Base-by-base conservation (phyloP, 139 green algal genomes). In the Coelastrella sp. region DNA sequence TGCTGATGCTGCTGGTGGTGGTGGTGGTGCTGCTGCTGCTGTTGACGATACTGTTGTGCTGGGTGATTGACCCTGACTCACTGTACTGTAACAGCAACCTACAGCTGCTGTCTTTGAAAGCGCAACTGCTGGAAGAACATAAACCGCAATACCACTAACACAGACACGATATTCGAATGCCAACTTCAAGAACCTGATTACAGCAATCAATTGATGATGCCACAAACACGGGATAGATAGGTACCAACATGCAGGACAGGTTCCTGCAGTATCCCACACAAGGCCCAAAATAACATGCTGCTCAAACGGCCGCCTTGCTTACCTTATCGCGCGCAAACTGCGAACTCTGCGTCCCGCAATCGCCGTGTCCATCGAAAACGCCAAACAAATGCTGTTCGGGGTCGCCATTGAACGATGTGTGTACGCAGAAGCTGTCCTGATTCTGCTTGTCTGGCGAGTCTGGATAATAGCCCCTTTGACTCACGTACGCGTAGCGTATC, bases 311-410 rank as follows among this genome's bases (percentile, higher is more conserved):
- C 32, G 32, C 32, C 3, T 71, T 47, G 14, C 89, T 14, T 77
- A 97, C 95, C 95, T 95, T 97, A 47, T 98, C 96, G 7, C 92
- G 94, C 56, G 95, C 95, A 94, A 98, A 98, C 66, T 96, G 92
- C 1, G 96, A 93, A 84, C 93, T 96, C 60, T 95, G 90, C 5
- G 94, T 96, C 17, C 96, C 98, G 74, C 92, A 91, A 56, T 96
- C 93, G 3, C 97, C 97, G 68, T 98, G 96, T 3, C 96, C 97
- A 89, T 99, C 98, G 92, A 98, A 99, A 7, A 99, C 97, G 16
- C 94, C 94, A 47, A 97, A 96, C 20, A 98, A 77, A 5, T 93
- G 88, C 75, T 97, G 92, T 74, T 98, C 95, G 5, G 95, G 66
- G 61, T 96, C 92, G 2, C 94, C 94, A 2, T 91, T 95, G 90